Conservation (phyloP, 2,329 filamentous ascomycete species). For the Xylaria arbuscula region DNA sequence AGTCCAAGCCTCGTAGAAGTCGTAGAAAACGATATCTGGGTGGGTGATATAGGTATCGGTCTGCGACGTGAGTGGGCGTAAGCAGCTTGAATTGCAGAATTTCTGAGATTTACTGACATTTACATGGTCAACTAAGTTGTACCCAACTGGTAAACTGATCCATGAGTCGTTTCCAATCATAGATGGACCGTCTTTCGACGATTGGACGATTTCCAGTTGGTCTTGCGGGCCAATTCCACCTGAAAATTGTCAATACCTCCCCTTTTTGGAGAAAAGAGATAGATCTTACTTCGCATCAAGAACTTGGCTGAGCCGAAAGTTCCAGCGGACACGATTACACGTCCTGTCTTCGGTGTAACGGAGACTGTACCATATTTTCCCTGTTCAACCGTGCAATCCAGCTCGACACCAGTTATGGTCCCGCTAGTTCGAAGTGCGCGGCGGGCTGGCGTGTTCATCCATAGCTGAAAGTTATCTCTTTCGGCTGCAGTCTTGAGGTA, state of each 20-base stretch:
- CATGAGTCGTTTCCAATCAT: constrained; percentile 64
- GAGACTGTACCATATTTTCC: constrained; percentile 70
- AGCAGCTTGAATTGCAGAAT: background rate
- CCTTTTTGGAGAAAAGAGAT: background rate
- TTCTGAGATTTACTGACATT: constrained; percentile 49
- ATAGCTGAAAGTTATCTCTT: constrained; percentile 74
- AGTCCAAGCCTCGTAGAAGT: constrained; percentile 72
- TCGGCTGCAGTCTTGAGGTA: constrained; percentile 72
- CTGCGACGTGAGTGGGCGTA: constrained; percentile 35
- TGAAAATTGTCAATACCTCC: constrained; percentile 34
- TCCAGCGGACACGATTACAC: constrained; percentile 75
- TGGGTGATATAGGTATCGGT: constrained; percentile 62
- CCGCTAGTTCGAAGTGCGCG: constrained; percentile 72
- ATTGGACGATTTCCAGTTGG: constrained; percentile 65
- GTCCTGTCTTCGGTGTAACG: constrained; percentile 68
- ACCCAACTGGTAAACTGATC: constrained; percentile 69
- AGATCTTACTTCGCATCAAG: constrained; percentile 66
- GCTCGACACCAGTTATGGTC: constrained; percentile 73
- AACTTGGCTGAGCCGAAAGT: constrained; percentile 77
- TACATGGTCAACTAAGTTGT: constrained; percentile 69
- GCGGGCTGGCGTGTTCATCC: constrained; percentile 74
- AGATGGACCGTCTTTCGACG: constrained; percentile 60
- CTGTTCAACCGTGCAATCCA: constrained; percentile 64
- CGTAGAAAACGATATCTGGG: constrained; percentile 66
- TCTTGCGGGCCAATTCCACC: constrained; percentile 72